Percentiles rank a stretch among this genome's conserved stretches.
phyloP scores from a whole-genome alignment of 768 basidiomycete species.

The Lentinula aciculospora region DNA sequence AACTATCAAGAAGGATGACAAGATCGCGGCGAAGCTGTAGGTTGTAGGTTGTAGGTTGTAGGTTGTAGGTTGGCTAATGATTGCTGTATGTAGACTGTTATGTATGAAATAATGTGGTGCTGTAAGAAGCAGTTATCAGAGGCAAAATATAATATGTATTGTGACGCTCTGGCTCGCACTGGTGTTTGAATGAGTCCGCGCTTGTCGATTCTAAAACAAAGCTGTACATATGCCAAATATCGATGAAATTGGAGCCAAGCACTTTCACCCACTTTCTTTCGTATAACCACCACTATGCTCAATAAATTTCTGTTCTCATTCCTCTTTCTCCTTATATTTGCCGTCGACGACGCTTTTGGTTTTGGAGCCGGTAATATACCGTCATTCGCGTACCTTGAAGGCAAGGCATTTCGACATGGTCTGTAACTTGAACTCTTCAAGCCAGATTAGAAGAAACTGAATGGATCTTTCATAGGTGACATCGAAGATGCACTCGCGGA shows the following conservation, averaged over 20 bases:
- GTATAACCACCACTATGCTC: constrained; percentile 19
- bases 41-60: too few species aligned
- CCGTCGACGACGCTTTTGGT: constrained; percentile 62
- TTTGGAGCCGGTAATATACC: constrained; percentile 90
- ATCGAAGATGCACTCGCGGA: constrained; percentile 55
- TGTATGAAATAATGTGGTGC: too few species aligned
- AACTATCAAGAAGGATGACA: constrained; percentile 46
- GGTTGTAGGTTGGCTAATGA: too few species aligned
- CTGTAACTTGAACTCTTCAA: neutral
- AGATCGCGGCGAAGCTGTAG: neutral
- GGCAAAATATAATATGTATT: too few species aligned
- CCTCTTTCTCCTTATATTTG: constrained; percentile 43
- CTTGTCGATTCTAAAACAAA: neutral
- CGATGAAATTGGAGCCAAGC: neutral
- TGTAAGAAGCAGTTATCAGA: too few species aligned
- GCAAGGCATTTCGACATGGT: constrained; percentile 81
- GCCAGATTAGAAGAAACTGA: neutral
- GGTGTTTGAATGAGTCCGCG: neutral
- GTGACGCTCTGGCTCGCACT: too few species aligned
- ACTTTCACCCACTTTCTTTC: neutral
- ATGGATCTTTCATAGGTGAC: neutral
- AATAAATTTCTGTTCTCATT: constrained; percentile 34
- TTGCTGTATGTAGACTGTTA: neutral
- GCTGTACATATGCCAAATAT: neutral
- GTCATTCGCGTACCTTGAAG: constrained; percentile 81